A percentile compares a stretch with the other conserved stretches of the same genome.
Evolutionary conservation across 2,329 filamentous ascomycete genomes (phyloP).

Genomic region (Madurella fahalii): DNA sequence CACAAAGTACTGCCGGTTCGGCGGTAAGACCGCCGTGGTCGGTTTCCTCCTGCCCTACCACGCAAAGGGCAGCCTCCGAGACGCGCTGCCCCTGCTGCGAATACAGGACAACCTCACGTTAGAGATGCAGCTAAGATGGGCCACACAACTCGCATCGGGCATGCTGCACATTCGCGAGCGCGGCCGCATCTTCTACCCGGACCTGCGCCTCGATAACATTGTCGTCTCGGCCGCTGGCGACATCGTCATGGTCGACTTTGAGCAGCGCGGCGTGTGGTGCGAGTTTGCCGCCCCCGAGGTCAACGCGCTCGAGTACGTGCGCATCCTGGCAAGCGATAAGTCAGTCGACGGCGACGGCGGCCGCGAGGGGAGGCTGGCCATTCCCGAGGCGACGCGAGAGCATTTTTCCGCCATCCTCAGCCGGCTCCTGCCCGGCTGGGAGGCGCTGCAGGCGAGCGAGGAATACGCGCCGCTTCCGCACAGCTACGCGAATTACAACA

Average conservation of each 20-base stretch:
- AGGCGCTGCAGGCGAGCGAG: slow-evolving; percentile 38
- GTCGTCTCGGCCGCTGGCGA: slow-evolving; percentile 46
- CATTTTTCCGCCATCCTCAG: slow-evolving; percentile 41
- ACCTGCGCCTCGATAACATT: slow-evolving; percentile 57
- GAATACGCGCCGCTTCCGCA: slow-evolving; percentile 33
- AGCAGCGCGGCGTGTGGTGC: slow-evolving; percentile 60
- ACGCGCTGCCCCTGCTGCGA: slow-evolving; percentile 49
- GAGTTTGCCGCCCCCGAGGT: slow-evolving; percentile 59
- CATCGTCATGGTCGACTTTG: slow-evolving; percentile 57
- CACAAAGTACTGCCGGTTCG: slow-evolving; percentile 53
- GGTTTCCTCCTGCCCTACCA: slow-evolving; percentile 57
- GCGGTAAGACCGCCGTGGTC: slow-evolving; percentile 50
- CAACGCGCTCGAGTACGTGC: slow-evolving; percentile 55
- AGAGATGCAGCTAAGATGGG: slow-evolving; percentile 50
- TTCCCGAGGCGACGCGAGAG: slow-evolving; percentile 36
- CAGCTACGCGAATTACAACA: slow-evolving; percentile 44
- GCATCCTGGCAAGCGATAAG: slow-evolving; percentile 48
- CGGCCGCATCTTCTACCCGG: slow-evolving; percentile 50
- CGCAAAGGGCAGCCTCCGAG: slow-evolving; percentile 50
- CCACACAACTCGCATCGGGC: slow-evolving; percentile 48
- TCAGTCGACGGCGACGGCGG: slow-evolving; percentile 36
- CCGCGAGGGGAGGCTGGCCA: slow-evolving; percentile 13
- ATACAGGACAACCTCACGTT: slow-evolving; percentile 42
- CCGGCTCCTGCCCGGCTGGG: slow-evolving; percentile 45
- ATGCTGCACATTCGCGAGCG: slow-evolving; percentile 46